Conservation (phyloP, 768 basidiomycete genomes). For the Suillus americanus region DNA sequence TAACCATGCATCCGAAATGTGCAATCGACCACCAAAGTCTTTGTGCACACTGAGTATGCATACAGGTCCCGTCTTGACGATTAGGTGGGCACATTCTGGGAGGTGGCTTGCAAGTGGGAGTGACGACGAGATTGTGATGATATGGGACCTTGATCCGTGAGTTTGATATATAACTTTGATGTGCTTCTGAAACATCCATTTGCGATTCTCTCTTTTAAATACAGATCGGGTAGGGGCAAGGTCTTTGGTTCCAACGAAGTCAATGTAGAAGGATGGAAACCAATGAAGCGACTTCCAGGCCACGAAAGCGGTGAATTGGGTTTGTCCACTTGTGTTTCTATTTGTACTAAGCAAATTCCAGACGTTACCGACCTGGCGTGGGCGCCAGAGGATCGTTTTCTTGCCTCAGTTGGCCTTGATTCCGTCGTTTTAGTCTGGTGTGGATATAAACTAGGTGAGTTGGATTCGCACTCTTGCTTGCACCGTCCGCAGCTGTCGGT, state of each 20-base stretch:
- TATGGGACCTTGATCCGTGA: slow-evolving; percentile 97
- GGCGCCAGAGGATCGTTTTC: slow-evolving; percentile 88
- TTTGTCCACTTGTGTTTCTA: background rate
- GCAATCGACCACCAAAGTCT: slow-evolving; percentile 77
- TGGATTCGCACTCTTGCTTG: background rate
- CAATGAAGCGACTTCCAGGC: slow-evolving; percentile 85
- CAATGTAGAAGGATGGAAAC: slow-evolving; percentile 98
- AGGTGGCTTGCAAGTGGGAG: slow-evolving; percentile 94
- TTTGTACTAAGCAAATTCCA: slow-evolving; percentile 30
- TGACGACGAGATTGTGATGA: slow-evolving; percentile 93
- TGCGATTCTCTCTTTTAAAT: slow-evolving; percentile 7
- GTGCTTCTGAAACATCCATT: slow-evolving; percentile 7
- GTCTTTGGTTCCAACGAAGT: slow-evolving; percentile 95
- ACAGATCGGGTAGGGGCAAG: slow-evolving; percentile 76
- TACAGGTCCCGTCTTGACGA: slow-evolving; percentile 87
- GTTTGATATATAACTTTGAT: slow-evolving; percentile 27
- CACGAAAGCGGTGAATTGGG: slow-evolving; percentile 82
- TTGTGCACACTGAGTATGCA: slow-evolving; percentile 93
- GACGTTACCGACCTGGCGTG: slow-evolving; percentile 96
- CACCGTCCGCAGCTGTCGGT: background rate
- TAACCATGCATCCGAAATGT: slow-evolving; percentile 62
- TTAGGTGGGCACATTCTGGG: slow-evolving; percentile 93
- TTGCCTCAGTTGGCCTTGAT: slow-evolving; percentile 93
- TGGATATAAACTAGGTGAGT: slow-evolving; percentile 82
- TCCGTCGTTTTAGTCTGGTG: slow-evolving; percentile 93